phyloP scores from a whole-genome alignment of 495 filamentous ascomycete genomes.

The Aspergillus affinis region DNA sequence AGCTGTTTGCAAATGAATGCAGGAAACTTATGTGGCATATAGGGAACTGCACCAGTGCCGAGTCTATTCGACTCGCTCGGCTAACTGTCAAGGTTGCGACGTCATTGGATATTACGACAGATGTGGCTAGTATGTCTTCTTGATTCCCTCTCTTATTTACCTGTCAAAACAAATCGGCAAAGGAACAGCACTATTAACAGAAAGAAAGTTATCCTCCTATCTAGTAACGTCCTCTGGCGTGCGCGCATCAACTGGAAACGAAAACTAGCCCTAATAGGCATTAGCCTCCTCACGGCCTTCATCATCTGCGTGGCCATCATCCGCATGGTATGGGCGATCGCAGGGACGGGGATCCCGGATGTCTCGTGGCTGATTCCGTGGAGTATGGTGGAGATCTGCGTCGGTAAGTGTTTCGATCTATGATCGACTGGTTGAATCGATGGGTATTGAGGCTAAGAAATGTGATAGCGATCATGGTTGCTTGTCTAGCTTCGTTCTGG shows the following conservation, averaged over 20 bases:
- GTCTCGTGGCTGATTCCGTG: background rate
- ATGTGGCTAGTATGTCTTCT: slow-evolving; percentile 1
- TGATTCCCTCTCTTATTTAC: background rate
- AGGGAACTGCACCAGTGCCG: background rate
- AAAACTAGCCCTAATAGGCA: slow-evolving; percentile 5
- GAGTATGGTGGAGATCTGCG: slow-evolving; percentile 5
- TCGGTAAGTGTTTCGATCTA: background rate
- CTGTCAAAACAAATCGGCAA: background rate
- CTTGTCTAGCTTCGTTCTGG: slow-evolving; percentile 7
- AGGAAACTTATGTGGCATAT: background rate
- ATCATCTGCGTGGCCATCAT: slow-evolving; percentile 4
- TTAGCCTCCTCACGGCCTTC: slow-evolving; percentile 10
- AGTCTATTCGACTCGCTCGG: background rate
- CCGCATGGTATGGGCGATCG: background rate
- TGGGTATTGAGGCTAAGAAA: background rate
- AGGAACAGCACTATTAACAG: background rate
- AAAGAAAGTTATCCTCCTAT: slow-evolving; percentile 1
- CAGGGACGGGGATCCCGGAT: background rate
- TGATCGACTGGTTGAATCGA: background rate
- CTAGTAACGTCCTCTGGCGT: slow-evolving; percentile 7
- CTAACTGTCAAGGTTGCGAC: background rate
- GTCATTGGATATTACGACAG: background rate
- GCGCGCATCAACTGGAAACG: background rate
- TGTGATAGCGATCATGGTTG: slow-evolving; percentile 6
- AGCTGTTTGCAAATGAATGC: background rate